Base-by-base conservation (phyloP, 805 yeast species). In the Wickerhamia fluorescens region DNA sequence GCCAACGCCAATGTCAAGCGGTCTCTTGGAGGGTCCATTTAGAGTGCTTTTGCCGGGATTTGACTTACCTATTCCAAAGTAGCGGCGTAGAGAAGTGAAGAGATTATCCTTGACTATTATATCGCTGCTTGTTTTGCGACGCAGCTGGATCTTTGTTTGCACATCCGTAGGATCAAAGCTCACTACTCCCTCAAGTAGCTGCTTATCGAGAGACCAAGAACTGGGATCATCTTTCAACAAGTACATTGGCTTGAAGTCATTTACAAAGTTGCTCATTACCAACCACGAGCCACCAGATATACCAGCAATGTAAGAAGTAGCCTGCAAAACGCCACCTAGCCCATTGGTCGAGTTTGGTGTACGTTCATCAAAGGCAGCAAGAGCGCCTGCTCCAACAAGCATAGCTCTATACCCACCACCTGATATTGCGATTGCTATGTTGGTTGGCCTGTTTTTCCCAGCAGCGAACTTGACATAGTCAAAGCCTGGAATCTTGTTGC, bases 241-340 rank as follows among this genome's bases (percentile, higher is more conserved):
- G 20, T 34, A 20, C 16, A 56, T 36, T 6, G 61, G 59, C 6
- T 28, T 37, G 16, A 47, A 49, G 33, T 58, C 61, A 28, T 55
- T 52, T 2, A 57, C 44, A 16, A 50, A 52, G 27, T 51, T 56
- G 31, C 58, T 58, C 51, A 78, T 68, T 2, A 79, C 71, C 6
- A 76, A 51, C 87, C 88, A 79, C 25, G 79, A 68, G 1, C 87
- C 88, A 1, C 87, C 87, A 3, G 85, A 76, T 2, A 77, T 66
- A 1, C 86, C 86, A 0, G 74, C 68, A 7, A 79, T 57, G 44
- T 79, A 78, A 10, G 69, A 55, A 0, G 75, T 35, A 6, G 71
- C 54, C 40, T 78, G 83, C 13, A 72, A 49, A 7, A 78, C 31
- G 0, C 80, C 80, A 14, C 71, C 71, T 11, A 74, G 37, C n/a